A percentile compares a stretch with the other conserved stretches of the same genome.
phyloP scores from a whole-genome alignment of 2,329 filamentous ascomycete species.

The Rhexocercosporidium sp. region DNA sequence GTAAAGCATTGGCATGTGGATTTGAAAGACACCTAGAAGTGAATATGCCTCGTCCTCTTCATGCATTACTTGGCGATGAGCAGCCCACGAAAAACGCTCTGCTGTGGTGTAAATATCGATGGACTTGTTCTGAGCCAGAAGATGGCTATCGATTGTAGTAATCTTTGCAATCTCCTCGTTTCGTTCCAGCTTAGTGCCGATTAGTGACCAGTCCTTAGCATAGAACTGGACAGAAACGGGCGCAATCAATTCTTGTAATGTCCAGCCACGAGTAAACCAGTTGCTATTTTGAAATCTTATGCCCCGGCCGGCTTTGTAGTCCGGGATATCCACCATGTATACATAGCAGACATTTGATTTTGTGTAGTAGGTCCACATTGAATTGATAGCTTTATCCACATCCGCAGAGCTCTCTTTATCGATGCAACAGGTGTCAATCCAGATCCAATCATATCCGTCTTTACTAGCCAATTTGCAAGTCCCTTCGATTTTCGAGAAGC shows the following conservation, averaged over 20 bases:
- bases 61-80: constrained; percentile 42
- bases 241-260: constrained; percentile 27
- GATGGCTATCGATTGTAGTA: constrained; percentile 17
- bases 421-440: constrained; percentile 34
- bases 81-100: constrained; percentile 49
- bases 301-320: not conserved
- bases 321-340: constrained; percentile 24
- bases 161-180: constrained; percentile 19
- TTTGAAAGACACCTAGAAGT: constrained; percentile 49
- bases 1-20: too few species aligned
- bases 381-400: constrained; percentile 26
- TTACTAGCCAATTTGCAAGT: constrained; percentile 14
- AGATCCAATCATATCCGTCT: constrained; percentile 24
- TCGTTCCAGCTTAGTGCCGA: constrained; percentile 22
- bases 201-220: constrained; percentile 16
- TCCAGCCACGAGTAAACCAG: constrained; percentile 29
- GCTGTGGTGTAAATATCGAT: constrained; percentile 43
- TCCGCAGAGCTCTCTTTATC: constrained; percentile 28
- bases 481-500: constrained; percentile 20
- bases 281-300: not conserved
- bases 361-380: constrained; percentile 26
- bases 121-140: constrained; percentile 24
- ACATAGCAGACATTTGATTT: constrained; percentile 27
- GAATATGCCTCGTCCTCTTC: constrained; percentile 50
- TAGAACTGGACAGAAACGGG: constrained; percentile 23